These are phyloP conservation scores for Tylopilus sp. DNA, from an alignment of 768 basidiomycete species.

Conservation along the genomic window DNA sequence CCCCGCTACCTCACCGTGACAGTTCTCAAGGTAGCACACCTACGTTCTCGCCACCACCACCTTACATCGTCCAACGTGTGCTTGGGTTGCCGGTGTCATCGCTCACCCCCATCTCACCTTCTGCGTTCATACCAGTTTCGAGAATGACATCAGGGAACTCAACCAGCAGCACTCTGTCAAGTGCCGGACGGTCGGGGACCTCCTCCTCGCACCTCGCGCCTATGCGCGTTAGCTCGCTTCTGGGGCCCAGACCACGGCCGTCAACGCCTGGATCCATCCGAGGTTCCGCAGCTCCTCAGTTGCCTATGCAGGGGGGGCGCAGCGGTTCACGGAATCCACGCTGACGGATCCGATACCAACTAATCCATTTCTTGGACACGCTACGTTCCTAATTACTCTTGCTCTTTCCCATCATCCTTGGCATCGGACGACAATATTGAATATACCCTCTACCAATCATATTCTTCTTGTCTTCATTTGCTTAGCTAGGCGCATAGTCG, in stretches of 20 bases:
- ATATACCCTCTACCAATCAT: slow-evolving; percentile 18
- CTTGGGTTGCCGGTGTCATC: slow-evolving; percentile 28
- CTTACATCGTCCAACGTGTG: slow-evolving; percentile 32
- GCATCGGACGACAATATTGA: background rate
- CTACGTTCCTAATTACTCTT: slow-evolving; percentile 4
- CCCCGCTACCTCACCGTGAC: slow-evolving; percentile 34
- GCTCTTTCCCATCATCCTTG: slow-evolving; percentile 4
- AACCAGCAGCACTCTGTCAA: background rate
- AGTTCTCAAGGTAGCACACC: slow-evolving; percentile 18
- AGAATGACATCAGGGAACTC: background rate
- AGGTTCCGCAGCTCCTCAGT: slow-evolving; percentile 19
- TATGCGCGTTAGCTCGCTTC: slow-evolving; percentile 20
- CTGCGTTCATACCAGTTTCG: background rate
- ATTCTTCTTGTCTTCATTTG: background rate
- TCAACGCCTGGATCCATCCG: slow-evolving; percentile 20
- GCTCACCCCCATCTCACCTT: slow-evolving; percentile 11
- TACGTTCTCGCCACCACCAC: slow-evolving; percentile 20
- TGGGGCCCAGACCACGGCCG: slow-evolving; percentile 31
- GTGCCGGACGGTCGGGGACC: slow-evolving; percentile 4
- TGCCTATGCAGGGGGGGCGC: slow-evolving; percentile 34
- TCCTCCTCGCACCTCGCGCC: background rate
- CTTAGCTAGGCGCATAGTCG: background rate
- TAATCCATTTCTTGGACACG: slow-evolving; percentile 20
- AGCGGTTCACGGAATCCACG: slow-evolving; percentile 13
- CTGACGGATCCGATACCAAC: background rate